Evolutionary conservation across 2,329 filamentous ascomycete genomes (phyloP).

Genomic region (Fusarium chaquense): DNA sequence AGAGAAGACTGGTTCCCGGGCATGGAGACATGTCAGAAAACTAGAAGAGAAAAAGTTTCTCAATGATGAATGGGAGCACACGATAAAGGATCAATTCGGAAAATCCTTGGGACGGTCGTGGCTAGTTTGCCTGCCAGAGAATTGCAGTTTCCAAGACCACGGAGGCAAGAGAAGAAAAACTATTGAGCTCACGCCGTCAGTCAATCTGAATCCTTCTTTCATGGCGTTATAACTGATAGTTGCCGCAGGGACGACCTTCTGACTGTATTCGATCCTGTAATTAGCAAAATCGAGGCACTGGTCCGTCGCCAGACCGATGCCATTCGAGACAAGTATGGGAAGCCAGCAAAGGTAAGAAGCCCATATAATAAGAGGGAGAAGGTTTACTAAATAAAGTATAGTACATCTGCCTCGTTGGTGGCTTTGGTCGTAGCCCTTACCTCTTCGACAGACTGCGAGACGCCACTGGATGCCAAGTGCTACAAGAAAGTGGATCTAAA

Average conservation of each 20-base stretch:
- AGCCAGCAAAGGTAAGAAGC: conserved; percentile 46
- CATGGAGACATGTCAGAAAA: neutral
- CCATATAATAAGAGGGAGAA: no score
- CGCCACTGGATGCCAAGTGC: no score
- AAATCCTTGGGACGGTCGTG: neutral
- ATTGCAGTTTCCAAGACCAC: neutral
- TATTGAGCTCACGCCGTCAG: conserved; percentile 17
- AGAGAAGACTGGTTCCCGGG: conserved; percentile 39
- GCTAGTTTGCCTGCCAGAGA: conserved; percentile 36
- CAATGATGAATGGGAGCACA: conserved; percentile 48
- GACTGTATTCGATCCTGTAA: conserved; percentile 41
- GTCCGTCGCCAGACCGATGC: conserved; percentile 44
- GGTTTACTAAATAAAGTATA: no score
- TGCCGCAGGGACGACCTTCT: conserved; percentile 37
- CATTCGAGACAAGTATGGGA: conserved; percentile 24
- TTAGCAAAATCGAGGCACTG: conserved; percentile 37
- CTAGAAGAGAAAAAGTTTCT: conserved; percentile 32
- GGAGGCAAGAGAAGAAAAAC: conserved; percentile 14
- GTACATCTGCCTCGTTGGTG: conserved; percentile 56
- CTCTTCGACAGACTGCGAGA: conserved; percentile 43
- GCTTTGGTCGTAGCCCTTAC: conserved; percentile 52
- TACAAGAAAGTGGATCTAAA: conserved; percentile 6
- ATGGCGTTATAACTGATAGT: no score
- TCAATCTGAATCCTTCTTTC: neutral
- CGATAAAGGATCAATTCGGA: conserved; percentile 46